A percentile compares a stretch with the other conserved stretches of the same genome.
These are phyloP conservation scores for Phtheirospermum japonicum DNA, from an alignment of 257 asterid genomes.

Conservation along the genomic window DNA sequence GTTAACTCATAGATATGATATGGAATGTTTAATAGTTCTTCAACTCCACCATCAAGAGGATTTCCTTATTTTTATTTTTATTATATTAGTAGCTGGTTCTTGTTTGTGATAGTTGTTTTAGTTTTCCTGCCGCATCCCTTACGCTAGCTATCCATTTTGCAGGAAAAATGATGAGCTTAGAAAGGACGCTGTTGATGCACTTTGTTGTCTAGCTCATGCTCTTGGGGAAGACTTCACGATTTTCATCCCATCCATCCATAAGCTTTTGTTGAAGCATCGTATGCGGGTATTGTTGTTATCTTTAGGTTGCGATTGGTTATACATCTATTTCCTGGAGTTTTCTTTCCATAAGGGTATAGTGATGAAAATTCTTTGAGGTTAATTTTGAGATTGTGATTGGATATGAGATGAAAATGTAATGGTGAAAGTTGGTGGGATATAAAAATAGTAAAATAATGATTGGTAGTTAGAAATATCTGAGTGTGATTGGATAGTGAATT, in stretches of 20 bases:
- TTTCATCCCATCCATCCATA: constrained; percentile 86
- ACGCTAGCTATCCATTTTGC: constrained; percentile 33
- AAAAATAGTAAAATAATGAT: background rate
- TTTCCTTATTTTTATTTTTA: background rate
- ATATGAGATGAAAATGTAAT: background rate
- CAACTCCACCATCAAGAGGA: background rate
- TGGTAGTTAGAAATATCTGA: background rate
- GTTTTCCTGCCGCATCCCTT: constrained; percentile 23
- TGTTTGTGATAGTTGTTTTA: constrained; percentile 8
- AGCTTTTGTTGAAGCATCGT: constrained; percentile 81
- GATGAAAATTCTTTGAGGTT: background rate
- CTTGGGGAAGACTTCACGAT: constrained; percentile 96
- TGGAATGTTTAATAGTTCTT: background rate
- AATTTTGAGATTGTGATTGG: background rate
- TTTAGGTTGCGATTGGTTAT: background rate
- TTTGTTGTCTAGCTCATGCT: constrained; percentile 92
- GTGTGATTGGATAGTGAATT: background rate
- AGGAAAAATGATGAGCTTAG: constrained; percentile 89
- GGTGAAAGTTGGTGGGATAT: background rate
- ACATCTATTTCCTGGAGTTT: background rate
- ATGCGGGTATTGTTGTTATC: constrained; percentile 52
- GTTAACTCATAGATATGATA: too few relatives aligned
- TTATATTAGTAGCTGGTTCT: constrained; percentile 14
- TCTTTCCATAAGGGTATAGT: background rate
- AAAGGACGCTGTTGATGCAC: constrained; percentile 91